A percentile compares a stretch with the other conserved stretches of the same genome.
phyloP scores from a whole-genome alignment of 2,329 filamentous ascomycete species.

The Didymosphaeria variabile region DNA sequence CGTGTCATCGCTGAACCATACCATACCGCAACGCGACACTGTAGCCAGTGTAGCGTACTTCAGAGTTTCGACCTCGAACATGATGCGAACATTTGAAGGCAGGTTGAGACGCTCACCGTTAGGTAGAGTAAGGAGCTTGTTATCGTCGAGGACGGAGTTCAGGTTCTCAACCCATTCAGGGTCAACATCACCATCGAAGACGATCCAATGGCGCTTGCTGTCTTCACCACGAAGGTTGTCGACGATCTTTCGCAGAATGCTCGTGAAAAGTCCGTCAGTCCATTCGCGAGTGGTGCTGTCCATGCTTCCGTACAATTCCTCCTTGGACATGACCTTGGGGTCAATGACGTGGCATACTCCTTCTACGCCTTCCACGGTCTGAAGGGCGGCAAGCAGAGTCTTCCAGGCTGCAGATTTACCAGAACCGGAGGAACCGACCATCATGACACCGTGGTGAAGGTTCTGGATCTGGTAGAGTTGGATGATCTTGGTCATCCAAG shows the following conservation, averaged over 20 bases:
- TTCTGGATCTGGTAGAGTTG: conserved; percentile 98
- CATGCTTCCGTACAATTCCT: conserved; percentile 92
- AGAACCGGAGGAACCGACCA: conserved; percentile 97
- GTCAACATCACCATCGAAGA: conserved; percentile 98
- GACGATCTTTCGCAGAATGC: conserved; percentile 96
- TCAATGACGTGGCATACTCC: conserved; percentile 98
- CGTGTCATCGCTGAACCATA: conserved; percentile 99
- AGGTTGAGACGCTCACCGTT: conserved; percentile 98
- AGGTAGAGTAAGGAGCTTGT: conserved; percentile 94
- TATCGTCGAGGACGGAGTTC: conserved; percentile 99
- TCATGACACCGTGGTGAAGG: conserved; percentile 99
- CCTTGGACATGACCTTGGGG: conserved; percentile 99
- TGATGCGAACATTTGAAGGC: conserved; percentile 94
- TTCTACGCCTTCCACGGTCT: conserved; percentile 89
- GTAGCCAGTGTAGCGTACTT: conserved; percentile 98
- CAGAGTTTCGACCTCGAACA: conserved; percentile 99
- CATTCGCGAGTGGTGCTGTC: conserved; percentile 98
- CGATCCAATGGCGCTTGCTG: conserved; percentile 97
- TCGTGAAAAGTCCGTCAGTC: conserved; percentile 98
- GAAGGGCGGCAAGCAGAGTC: conserved; percentile 87
- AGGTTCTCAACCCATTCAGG: conserved; percentile 99
- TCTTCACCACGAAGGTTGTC: conserved; percentile 98
- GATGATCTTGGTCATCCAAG: conserved; percentile 96
- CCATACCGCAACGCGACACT: conserved; percentile 99
- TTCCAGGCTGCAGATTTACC: conserved; percentile 98